phyloP scores from a whole-genome alignment of 371 early-diverging fungal species.

The Lichtheimia hyalospora region DNA sequence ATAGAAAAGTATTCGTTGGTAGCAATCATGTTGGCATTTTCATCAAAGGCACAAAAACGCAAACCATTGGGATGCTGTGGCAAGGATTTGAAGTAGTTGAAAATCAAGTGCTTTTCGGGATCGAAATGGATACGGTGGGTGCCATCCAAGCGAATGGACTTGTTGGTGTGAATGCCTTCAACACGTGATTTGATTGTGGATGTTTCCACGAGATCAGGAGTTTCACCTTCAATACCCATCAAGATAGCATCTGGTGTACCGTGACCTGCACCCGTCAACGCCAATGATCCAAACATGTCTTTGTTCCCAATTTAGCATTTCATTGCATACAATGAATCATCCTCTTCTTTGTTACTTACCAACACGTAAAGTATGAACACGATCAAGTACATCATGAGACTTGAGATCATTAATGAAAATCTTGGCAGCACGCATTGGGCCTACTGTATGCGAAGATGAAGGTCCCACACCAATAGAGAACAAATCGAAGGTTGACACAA shows the following conservation, averaged over 20 bases:
- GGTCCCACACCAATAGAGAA: conserved; percentile 97
- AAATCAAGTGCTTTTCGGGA: conserved; percentile 80
- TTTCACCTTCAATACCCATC: conserved; percentile 91
- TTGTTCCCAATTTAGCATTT: background rate
- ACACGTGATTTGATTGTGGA: conserved; percentile 75
- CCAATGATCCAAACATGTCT: conserved; percentile 93
- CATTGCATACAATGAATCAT: no score
- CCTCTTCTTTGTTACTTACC: conserved; percentile 25
- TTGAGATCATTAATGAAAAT: conserved; percentile 87
- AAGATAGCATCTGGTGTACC: conserved; percentile 91
- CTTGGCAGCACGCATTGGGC: conserved; percentile 96
- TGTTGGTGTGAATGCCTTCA: conserved; percentile 68
- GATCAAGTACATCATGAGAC: conserved; percentile 70
- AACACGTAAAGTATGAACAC: conserved; percentile 71
- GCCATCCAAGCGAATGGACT: conserved; percentile 74
- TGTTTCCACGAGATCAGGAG: conserved; percentile 89
- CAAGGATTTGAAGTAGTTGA: conserved; percentile 83
- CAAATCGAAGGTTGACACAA: conserved; percentile 92
- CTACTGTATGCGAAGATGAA: conserved; percentile 89
- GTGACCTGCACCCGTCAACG: conserved; percentile 94
- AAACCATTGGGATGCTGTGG: conserved; percentile 97
- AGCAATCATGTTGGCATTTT: conserved; percentile 77
- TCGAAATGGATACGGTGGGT: conserved; percentile 79
- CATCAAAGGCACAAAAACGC: conserved; percentile 87
- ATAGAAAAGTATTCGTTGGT: conserved; percentile 95